Evolutionary conservation across 306 rosid species (phyloP), one percentile per base, ranked within the genome.

Genomic region (Cicer chorassanicum): DNA sequence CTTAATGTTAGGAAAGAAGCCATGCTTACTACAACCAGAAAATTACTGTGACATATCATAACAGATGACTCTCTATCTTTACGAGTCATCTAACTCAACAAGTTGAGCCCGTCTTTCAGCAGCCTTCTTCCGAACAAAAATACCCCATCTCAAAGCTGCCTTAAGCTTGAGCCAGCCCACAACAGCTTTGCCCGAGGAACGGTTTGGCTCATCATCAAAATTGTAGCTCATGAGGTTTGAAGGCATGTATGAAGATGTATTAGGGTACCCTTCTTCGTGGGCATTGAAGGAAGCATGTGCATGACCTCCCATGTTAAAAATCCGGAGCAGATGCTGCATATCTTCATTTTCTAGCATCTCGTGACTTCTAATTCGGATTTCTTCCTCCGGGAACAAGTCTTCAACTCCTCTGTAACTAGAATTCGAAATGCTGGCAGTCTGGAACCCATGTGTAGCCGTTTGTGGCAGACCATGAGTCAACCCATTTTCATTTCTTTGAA

Each of bases 91-190:
- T 84, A 92, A 83, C 87, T 92, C 98, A 56, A 92, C 86, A 8
- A 92, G 90, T 39, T 92, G 96, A 44, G 98, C 98, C 82, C 98
- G 87, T 81, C 89, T 87, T 82, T 92, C 98, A 41, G 96, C 94
- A 82, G 98, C 98, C 74, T 82, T 83, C 85, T 88, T 92, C 71
- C 96, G 64, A 75, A 88, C 60, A 76, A 92, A 92, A 64, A 92
- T 84, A 57, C 98, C 98, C 98, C 98, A 92, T 74, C 96, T 81
- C 76, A 92, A 83, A 68, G 98, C 98, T 46, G 98, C 98, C 91
- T 92, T 92, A 44, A 92, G 88, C 84, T 92, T 92, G 43, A 92
- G 88, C 98, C 98, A 92, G 14, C 98, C 98, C 21, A 90, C 98
- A 62, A 92, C 96, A 82, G 98, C 98, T 86, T 90, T 90, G 9